A percentile compares a stretch with the other conserved stretches of the same genome.
phyloP scores from a whole-genome alignment of 2,329 filamentous ascomycete species.

The Colletotrichum horii region DNA sequence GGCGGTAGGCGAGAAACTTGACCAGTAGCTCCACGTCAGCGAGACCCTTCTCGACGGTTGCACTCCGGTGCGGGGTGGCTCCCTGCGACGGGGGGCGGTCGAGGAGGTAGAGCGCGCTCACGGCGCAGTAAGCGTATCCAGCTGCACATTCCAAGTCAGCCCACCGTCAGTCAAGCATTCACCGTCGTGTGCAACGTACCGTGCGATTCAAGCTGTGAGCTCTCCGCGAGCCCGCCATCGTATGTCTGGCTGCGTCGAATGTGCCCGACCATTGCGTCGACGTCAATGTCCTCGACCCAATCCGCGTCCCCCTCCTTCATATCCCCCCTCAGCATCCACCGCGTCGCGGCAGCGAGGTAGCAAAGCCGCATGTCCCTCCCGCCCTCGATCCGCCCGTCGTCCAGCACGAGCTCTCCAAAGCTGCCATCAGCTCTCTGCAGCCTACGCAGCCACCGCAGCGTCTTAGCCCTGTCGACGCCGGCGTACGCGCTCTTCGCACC shows the following conservation, averaged over 20 bases:
- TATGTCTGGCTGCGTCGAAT: slow-evolving; percentile 76
- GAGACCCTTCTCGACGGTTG: slow-evolving; percentile 40
- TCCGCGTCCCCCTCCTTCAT: slow-evolving; percentile 53
- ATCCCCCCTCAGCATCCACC: slow-evolving; percentile 79
- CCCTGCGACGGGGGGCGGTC: slow-evolving; percentile 57
- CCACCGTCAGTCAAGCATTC: background rate
- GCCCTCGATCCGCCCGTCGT: slow-evolving; percentile 67
- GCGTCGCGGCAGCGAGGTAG: slow-evolving; percentile 80
- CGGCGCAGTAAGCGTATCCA: slow-evolving; percentile 89
- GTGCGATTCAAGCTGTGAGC: slow-evolving; percentile 76
- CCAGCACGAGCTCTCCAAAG: slow-evolving; percentile 82
- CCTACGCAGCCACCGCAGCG: slow-evolving; percentile 74
- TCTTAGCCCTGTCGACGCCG: slow-evolving; percentile 70
- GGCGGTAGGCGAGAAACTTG: slow-evolving; percentile 68
- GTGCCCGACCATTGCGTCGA: slow-evolving; percentile 72
- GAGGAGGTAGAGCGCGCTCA: slow-evolving; percentile 80
- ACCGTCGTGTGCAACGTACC: slow-evolving; percentile 51
- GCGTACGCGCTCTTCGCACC: slow-evolving; percentile 52
- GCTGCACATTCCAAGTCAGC: slow-evolving; percentile 51
- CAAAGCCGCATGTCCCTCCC: slow-evolving; percentile 87
- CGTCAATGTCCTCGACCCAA: slow-evolving; percentile 74
- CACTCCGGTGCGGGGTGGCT: slow-evolving; percentile 32
- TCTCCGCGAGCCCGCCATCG: slow-evolving; percentile 84
- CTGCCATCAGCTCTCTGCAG: slow-evolving; percentile 87
- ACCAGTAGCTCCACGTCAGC: slow-evolving; percentile 35